Conservation (phyloP, 2,329 filamentous ascomycete genomes). For the Pestalotiopsis sp. region DNA sequence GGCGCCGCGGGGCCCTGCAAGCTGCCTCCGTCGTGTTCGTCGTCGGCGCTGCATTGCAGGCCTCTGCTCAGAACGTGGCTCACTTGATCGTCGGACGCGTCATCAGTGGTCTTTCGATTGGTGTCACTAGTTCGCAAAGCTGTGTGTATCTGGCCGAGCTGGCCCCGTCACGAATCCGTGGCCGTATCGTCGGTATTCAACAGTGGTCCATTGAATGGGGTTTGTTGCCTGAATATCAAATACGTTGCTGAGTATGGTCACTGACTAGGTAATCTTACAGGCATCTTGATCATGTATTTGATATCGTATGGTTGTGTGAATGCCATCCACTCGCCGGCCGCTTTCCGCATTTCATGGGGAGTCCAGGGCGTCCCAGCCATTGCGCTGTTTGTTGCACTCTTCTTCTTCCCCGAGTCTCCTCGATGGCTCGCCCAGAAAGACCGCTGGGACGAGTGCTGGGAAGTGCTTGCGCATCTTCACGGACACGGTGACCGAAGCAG, state of each 20-base stretch:
- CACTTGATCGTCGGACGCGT: slow-evolving; percentile 54
- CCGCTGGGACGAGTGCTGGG: slow-evolving; percentile 38
- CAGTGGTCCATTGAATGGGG: slow-evolving; percentile 71
- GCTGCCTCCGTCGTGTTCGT: slow-evolving; percentile 47
- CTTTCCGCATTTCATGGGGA: slow-evolving; percentile 65
- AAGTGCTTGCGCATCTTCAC: slow-evolving; percentile 19
- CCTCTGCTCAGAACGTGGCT: slow-evolving; percentile 57
- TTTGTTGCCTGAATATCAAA: not conserved
- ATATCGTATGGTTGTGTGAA: slow-evolving; percentile 66
- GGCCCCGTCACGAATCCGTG: slow-evolving; percentile 56
- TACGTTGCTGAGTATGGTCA: slow-evolving; percentile 33
- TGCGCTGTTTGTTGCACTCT: slow-evolving; percentile 54
- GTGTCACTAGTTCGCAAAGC: slow-evolving; percentile 65
- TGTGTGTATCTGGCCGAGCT: slow-evolving; percentile 70
- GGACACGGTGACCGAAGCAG: slow-evolving; percentile 34
- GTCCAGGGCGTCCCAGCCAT: slow-evolving; percentile 41
- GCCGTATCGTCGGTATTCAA: slow-evolving; percentile 68
- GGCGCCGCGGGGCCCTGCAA: slow-evolving; percentile 41
- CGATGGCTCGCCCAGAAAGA: slow-evolving; percentile 56
- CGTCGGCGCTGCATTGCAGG: slow-evolving; percentile 60
- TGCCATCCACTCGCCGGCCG: slow-evolving; percentile 50
- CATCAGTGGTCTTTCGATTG: slow-evolving; percentile 64
- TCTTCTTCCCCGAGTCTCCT: slow-evolving; percentile 61
- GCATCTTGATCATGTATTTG: slow-evolving; percentile 69
- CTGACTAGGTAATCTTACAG: not conserved